Evolutionary conservation across 2,329 filamentous ascomycete genomes (phyloP).

Genomic region (Phialocephala sp.): DNA sequence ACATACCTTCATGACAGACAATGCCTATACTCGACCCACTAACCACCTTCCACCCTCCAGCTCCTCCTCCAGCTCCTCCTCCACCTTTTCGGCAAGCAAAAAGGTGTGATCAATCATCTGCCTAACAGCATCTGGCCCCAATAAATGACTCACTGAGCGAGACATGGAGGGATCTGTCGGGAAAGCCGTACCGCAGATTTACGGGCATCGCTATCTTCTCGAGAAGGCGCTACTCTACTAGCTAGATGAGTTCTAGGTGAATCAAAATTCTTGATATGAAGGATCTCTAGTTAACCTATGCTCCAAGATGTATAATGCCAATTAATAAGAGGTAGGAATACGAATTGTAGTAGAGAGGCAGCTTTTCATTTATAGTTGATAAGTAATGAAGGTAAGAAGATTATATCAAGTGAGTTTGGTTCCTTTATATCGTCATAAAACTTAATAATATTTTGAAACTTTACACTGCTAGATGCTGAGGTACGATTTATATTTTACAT

Average conservation of each 20-base stretch:
- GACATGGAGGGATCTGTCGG: too few relatives aligned
- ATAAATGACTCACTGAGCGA: too few relatives aligned
- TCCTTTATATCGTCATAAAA: neutral
- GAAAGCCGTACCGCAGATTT: too few relatives aligned
- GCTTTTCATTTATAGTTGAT: too few relatives aligned
- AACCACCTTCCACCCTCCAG: neutral
- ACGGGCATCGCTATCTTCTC: too few relatives aligned
- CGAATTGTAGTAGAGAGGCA: too few relatives aligned
- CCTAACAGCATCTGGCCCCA: neutral
- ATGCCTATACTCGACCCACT: slow-evolving; percentile 2
- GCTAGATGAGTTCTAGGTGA: too few relatives aligned
- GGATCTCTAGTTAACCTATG: too few relatives aligned
- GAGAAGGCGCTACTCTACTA: too few relatives aligned
- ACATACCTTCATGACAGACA: slow-evolving; percentile 1
- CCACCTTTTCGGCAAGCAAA: neutral
- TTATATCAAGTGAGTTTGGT: neutral
- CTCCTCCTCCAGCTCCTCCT: slow-evolving; percentile 4
- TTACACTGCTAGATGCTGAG: neutral
- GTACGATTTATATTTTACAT: neutral
- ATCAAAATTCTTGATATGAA: too few relatives aligned
- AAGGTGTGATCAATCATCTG: neutral
- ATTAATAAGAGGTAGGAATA: too few relatives aligned
- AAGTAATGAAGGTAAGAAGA: neutral
- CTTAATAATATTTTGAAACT: neutral
- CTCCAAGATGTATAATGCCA: too few relatives aligned